Evolutionary conservation across 192 early-diverging fungal species (phyloP).

Genomic region (Rhizoclosmatium globosum): DNA sequence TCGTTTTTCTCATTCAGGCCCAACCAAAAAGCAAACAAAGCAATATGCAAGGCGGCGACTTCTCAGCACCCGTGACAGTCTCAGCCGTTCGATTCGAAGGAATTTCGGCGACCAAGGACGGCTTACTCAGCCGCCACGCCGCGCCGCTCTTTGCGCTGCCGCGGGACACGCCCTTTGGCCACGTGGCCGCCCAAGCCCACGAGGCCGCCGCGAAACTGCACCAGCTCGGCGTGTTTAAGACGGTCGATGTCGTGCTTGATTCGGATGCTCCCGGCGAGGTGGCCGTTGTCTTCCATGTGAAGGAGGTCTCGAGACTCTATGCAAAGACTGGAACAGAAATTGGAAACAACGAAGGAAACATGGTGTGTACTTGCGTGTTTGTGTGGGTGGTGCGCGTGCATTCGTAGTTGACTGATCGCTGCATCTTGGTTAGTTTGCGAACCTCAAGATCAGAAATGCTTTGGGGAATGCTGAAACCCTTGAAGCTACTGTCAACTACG

Average conservation of each 20-base stretch:
- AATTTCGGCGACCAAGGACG: not conserved
- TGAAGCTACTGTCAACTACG: constrained; percentile 77
- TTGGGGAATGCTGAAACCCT: constrained; percentile 90
- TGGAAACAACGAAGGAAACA: constrained; percentile 86
- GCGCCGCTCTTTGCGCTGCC: not conserved
- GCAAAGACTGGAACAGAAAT: constrained; percentile 90
- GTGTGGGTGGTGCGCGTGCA: not conserved
- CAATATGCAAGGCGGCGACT: not conserved
- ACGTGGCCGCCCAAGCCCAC: constrained; percentile 66
- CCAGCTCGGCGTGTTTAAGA: constrained; percentile 76
- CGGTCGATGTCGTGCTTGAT: constrained; percentile 74
- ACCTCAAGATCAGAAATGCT: constrained; percentile 79
- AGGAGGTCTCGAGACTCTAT: constrained; percentile 75
- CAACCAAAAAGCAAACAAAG: not conserved
- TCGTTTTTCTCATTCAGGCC: not conserved
- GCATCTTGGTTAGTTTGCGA: constrained; percentile 62
- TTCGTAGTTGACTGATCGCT: not conserved
- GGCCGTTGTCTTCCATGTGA: constrained; percentile 77
- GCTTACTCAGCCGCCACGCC: not conserved
- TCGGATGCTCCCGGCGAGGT: constrained; percentile 49
- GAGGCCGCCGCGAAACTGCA: constrained; percentile 62
- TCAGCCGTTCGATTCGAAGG: not conserved
- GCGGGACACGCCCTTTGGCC: constrained; percentile 53
- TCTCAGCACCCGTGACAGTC: not conserved
- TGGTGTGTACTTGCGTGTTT: constrained; percentile 58